Evolutionary conservation across 2,329 filamentous ascomycete species (phyloP), one percentile per base, ranked within the genome.

Genomic region (Aureobasidium uvarum): DNA sequence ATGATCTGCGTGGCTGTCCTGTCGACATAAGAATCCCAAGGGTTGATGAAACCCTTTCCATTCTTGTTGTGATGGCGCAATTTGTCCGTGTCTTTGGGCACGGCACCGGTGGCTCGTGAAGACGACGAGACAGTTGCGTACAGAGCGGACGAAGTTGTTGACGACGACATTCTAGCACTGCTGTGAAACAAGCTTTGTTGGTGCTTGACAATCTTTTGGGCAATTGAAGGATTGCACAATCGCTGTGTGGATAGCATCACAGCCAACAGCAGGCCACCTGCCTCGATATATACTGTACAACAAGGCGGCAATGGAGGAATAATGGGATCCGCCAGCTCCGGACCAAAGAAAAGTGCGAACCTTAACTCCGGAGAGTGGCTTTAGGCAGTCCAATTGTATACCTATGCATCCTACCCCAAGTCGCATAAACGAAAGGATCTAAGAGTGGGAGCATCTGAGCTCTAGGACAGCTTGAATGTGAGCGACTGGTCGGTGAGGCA

Each of bases 41-140:
- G 84, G 72, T 86, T 86, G n/a, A 73, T 72, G 70, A 85, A 86
- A 5, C 83, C 83, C 65, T 81, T 83, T 14, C 81, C 81, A 68
- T 79, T 71, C 70, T 81, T 81, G 65, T 79, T 71, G 76, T 85
- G 83, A 76, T 86, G 84, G 45, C 71, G 71, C 70, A 81, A 79
- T 18, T 77, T 76, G 48, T 76, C 75, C 10, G 79, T 77, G 48
- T 81, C 78, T 62, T 80, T 77, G 0, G 82, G 82, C 50, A 73
- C 71, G n/a, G 75, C 71, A n/a, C 75, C 74, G 5, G 75, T 70
- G 2, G 71, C 59, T 46, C 75, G 73, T 10, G 75, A 70, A 5
- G 80, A 76, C 18, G 75, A 76, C 33, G 76, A 76, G 11, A 79
- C 74, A 7, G 74, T 73, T n/a, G 80, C 78, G 65, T 78, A 77